Evolutionary conservation across 768 basidiomycete genomes (phyloP).

Genomic region (Trametes cinnabarina): DNA sequence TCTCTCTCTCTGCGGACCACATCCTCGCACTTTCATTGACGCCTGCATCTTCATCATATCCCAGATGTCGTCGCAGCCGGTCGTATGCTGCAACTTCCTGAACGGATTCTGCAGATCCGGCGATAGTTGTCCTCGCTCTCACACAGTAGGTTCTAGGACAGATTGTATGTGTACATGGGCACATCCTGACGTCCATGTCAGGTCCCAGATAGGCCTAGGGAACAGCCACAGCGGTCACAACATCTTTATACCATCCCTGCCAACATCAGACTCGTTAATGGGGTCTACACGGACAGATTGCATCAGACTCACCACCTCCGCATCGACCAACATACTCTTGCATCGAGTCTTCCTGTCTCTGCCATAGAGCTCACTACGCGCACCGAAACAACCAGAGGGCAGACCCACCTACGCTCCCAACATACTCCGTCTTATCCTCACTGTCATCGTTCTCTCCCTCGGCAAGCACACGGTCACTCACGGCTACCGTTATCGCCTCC

Average conservation of each 20-base stretch:
- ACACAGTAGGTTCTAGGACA: neutral
- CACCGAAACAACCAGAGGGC: too few relatives aligned
- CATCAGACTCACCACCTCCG: neutral
- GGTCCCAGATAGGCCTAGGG: neutral
- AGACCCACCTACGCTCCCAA: too few relatives aligned
- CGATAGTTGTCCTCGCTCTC: constrained; percentile 2
- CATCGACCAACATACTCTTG: neutral
- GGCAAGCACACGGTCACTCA: too few relatives aligned
- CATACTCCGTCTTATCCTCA: too few relatives aligned
- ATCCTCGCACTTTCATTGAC: neutral
- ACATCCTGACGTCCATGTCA: neutral
- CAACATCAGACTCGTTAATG: neutral
- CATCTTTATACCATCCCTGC: neutral
- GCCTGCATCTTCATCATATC: too few relatives aligned
- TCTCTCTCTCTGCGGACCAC: neutral
- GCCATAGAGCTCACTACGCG: too few relatives aligned
- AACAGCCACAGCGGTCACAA: too few relatives aligned
- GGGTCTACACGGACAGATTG: neutral
- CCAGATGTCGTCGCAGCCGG: neutral
- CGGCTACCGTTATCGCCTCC: neutral
- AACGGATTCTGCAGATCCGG: constrained; percentile 9
- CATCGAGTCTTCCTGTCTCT: neutral
- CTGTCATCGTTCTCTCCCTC: too few relatives aligned
- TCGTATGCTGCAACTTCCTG: constrained; percentile 10
- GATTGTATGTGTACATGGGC: too few relatives aligned